These are phyloP conservation scores for Bacidia rubella DNA, from an alignment of 495 filamentous ascomycete genomes.

Conservation along the genomic window DNA sequence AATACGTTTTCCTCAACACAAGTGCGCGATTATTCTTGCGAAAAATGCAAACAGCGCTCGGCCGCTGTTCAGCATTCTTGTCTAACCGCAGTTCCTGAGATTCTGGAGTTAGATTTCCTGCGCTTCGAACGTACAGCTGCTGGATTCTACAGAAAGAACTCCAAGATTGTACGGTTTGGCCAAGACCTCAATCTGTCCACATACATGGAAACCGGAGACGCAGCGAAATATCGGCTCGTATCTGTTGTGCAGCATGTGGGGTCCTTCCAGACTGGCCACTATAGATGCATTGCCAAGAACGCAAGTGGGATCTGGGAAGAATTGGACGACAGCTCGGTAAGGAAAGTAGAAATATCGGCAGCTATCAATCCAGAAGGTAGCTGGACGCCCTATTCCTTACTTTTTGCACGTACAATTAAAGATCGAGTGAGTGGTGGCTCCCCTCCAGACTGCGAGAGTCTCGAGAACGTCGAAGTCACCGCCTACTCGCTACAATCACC, in stretches of 20 bases:
- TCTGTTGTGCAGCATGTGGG: conserved; percentile 21
- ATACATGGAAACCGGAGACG: neutral
- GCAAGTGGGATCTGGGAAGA: conserved; percentile 18
- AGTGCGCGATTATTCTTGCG: neutral
- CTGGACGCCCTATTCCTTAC: conserved; percentile 15
- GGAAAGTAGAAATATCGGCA: neutral
- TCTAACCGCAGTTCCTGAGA: conserved; percentile 2
- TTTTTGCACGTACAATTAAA: conserved; percentile 7
- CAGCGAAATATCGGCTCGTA: conserved; percentile 6
- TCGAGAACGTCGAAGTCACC: too few species aligned
- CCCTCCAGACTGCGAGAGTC: too few species aligned
- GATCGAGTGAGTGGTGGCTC: too few species aligned
- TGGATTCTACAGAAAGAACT: neutral
- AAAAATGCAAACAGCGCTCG: neutral
- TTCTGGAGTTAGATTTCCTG: conserved; percentile 6
- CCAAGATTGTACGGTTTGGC: neutral
- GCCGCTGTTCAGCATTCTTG: neutral
- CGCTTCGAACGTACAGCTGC: neutral
- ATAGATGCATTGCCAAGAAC: conserved; percentile 19
- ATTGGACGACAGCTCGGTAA: conserved; percentile 18
- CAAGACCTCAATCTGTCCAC: conserved; percentile 6
- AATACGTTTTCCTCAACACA: neutral
- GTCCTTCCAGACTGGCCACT: conserved; percentile 19
- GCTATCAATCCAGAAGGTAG: conserved; percentile 4
- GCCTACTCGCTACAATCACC: too few species aligned